Evolutionary conservation across 352 stramenopile genomes (phyloP).

Genomic region (Blastocystis sp.): DNA sequence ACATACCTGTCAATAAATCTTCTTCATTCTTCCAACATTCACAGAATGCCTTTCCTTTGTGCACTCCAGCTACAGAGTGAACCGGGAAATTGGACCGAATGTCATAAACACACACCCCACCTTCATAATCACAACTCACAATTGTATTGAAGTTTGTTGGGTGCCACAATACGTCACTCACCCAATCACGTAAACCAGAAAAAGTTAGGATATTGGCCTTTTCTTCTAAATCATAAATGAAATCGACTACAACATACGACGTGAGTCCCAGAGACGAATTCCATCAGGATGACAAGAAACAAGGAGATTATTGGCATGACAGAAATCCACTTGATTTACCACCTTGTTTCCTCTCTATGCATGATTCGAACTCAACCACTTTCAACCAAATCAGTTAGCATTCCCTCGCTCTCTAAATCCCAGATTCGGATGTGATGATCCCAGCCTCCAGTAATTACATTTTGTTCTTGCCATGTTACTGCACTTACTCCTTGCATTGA

Average conservation of each 20-base stretch:
- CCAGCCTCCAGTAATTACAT: constrained; percentile 45
- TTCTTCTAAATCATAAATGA: constrained; percentile 34
- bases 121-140: not conserved
- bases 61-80: constrained; percentile 10
- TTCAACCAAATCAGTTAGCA: constrained; percentile 16
- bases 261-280: constrained; percentile 44
- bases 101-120: constrained; percentile 23
- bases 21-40: constrained; percentile 17
- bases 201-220: constrained; percentile 51
- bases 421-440: constrained; percentile 62
- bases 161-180: not conserved
- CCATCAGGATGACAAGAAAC: constrained; percentile 44
- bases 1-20: constrained; percentile 3
- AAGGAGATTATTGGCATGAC: not conserved
- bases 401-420: constrained; percentile 62
- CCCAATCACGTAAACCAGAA: not conserved
- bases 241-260: not conserved
- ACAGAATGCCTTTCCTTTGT: constrained; percentile 21
- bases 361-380: not conserved
- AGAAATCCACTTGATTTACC: not conserved
- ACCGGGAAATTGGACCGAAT: constrained; percentile 26
- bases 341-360: constrained; percentile 65
- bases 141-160: not conserved
- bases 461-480: not conserved
- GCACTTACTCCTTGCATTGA: not conserved